Percentiles rank a stretch among this genome's conserved stretches.
Evolutionary conservation across 139 green algal genomes (phyloP).

Genomic region (Tetradesmus lagerheimii): DNA sequence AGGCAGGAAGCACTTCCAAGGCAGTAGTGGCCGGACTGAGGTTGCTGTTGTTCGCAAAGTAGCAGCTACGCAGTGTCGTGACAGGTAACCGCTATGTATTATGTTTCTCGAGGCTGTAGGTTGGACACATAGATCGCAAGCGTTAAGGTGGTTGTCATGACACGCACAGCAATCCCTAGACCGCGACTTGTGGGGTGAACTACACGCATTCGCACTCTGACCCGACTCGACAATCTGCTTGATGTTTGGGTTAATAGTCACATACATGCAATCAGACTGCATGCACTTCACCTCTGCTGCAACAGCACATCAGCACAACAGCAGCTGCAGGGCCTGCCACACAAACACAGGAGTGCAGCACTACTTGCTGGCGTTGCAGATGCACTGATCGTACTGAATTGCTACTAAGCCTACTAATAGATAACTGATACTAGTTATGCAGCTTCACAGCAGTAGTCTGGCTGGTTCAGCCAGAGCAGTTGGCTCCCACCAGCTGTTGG

Average conservation of each 20-base stretch:
- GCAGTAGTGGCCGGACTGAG: background rate
- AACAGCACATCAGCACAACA: background rate
- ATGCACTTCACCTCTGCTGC: background rate
- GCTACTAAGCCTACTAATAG: background rate
- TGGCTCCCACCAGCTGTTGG: background rate
- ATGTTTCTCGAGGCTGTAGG: no score
- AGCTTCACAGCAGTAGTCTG: background rate
- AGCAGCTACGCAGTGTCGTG: no score
- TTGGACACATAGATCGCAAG: background rate
- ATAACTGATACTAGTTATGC: background rate
- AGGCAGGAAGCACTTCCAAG: background rate
- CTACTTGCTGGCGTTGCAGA: background rate
- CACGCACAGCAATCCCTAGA: background rate
- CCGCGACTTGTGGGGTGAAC: background rate
- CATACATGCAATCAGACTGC: background rate
- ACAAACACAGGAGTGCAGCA: background rate
- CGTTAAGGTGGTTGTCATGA: background rate
- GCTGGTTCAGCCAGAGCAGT: background rate
- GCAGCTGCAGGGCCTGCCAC: conserved; percentile 5
- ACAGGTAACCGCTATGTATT: no score
- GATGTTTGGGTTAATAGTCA: no score
- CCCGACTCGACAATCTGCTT: background rate
- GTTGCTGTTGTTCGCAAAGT: background rate
- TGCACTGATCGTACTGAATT: background rate
- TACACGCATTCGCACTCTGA: background rate